These are phyloP conservation scores for Castanopsis chinensis DNA, from an alignment of 306 rosid genomes.

Conservation along the genomic window DNA sequence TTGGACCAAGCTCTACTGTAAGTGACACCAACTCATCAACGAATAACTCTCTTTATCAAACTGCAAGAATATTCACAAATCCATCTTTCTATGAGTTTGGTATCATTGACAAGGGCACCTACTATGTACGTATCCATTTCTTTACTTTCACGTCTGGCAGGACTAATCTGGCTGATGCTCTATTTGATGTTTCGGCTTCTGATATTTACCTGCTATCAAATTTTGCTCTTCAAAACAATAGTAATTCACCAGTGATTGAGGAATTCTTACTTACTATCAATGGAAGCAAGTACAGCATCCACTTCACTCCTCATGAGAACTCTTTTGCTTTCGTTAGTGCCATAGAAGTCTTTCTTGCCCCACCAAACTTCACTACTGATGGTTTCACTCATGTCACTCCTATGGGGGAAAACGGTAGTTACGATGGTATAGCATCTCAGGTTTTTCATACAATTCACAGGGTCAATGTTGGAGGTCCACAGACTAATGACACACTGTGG, in stretches of 20 bases:
- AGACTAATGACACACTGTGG: constrained; percentile 8
- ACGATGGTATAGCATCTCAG: neutral
- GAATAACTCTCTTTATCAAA: constrained; percentile 12
- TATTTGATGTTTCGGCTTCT: constrained; percentile 37
- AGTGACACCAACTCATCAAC: neutral
- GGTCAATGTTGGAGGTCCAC: constrained; percentile 39
- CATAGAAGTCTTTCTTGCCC: constrained; percentile 43
- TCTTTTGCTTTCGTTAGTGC: constrained; percentile 47
- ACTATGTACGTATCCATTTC: constrained; percentile 53
- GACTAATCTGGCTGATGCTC: constrained; percentile 23
- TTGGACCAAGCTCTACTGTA: neutral
- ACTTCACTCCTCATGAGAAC: constrained; percentile 21
- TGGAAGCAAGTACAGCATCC: neutral
- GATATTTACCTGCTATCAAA: constrained; percentile 14
- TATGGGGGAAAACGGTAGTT: neutral
- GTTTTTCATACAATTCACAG: constrained; percentile 19
- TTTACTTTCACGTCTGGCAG: constrained; percentile 26
- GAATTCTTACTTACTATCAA: constrained; percentile 28
- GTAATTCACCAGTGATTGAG: constrained; percentile 8
- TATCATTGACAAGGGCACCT: neutral
- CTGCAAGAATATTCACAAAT: constrained; percentile 19
- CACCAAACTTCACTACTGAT: neutral
- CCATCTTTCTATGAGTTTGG: constrained; percentile 9
- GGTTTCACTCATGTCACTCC: neutral
- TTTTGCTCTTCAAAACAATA: neutral